Conservation (phyloP, 176 grass and related monocot species). For the Aegilops longissima region DNA sequence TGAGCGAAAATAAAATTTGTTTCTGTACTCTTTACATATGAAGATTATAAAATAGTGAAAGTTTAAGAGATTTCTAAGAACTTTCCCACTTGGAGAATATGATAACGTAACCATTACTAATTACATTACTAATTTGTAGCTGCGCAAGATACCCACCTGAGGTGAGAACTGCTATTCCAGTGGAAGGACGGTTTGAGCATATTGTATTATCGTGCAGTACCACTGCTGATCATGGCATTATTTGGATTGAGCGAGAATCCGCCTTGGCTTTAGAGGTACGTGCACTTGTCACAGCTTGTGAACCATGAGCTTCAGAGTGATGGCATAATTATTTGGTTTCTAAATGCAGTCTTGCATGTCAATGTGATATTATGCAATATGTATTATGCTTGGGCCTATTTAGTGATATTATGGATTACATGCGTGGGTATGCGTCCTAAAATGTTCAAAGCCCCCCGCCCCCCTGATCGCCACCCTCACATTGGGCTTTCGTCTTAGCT, state of each 20-base stretch:
- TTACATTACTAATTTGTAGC: constrained; percentile 36
- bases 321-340: background rate
- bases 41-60: constrained; percentile 13
- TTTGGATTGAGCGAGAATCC: constrained; percentile 89
- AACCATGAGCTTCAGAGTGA: background rate
- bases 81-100: background rate
- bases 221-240: constrained; percentile 93
- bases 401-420: background rate
- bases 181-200: constrained; percentile 96
- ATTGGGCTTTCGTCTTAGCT: background rate
- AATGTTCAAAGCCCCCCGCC: background rate
- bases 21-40: background rate
- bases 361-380: background rate
- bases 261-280: constrained; percentile 80
- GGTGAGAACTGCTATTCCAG: constrained; percentile 93
- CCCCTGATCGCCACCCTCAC: background rate
- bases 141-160: constrained; percentile 94
- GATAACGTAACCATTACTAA: background rate
- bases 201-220: constrained; percentile 95
- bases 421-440: background rate
- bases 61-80: background rate
- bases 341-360: constrained; percentile 13
- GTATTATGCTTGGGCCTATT: background rate
- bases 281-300: background rate
- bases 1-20: constrained; percentile 1